A percentile compares a stretch with the other conserved stretches of the same genome.
Conservation (phyloP, 225 moss, liverwort and hornwort genomes). For the Rhytidiadelphus loreus region DNA sequence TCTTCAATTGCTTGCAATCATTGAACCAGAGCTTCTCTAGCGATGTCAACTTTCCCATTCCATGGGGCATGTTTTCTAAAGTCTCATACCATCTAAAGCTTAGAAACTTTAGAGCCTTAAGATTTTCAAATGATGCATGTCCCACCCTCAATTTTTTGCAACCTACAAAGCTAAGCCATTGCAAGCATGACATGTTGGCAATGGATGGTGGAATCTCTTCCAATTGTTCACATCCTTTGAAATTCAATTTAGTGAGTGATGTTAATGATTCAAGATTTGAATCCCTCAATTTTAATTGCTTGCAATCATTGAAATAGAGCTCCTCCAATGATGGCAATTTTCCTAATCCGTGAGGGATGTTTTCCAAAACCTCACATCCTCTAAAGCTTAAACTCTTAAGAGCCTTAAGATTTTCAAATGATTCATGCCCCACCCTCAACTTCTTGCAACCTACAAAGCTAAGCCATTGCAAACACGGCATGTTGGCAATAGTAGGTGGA, state of each 20-base stretch:
- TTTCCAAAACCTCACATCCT: not conserved
- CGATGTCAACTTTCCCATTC: rapidly evolving
- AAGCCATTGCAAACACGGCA: no score
- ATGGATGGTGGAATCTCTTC: not conserved
- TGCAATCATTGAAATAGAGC: not conserved
- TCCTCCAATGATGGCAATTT: not conserved
- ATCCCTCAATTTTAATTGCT: rapidly evolving
- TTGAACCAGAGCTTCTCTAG: rapidly evolving
- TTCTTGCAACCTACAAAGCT: no score
- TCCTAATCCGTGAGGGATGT: rapidly evolving
- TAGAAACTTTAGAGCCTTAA: rapidly evolving
- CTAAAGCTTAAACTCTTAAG: no score
- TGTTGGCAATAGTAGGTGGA: no score
- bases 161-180: not conserved
- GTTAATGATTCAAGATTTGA: rapidly evolving
- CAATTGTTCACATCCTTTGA: not conserved
- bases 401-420: no score
- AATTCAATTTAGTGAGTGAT: not conserved
- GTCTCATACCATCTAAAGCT: rapidly evolving
- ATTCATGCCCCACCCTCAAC: no score
- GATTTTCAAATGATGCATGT: not conserved
- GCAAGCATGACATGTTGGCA: not conserved
- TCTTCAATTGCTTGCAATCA: no score
- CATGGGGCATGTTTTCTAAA: rapidly evolving
- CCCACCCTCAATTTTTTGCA: not conserved